Base-by-base conservation (phyloP, 2,329 filamentous ascomycete species). In the Lithohypha guttulata region DNA sequence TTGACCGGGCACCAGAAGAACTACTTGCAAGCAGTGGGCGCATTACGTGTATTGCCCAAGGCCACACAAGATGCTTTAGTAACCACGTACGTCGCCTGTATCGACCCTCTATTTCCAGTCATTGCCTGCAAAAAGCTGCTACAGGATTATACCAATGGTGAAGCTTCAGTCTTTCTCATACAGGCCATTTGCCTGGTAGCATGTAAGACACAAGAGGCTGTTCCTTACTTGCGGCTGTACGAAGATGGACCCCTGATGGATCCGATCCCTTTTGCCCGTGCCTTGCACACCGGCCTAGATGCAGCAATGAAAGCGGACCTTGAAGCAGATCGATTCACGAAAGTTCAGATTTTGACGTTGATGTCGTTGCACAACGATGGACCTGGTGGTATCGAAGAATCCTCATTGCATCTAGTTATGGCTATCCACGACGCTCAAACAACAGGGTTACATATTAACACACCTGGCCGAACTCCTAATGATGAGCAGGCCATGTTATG, bases 301-400 rank as follows among this genome's bases (percentile, higher is more conserved):
- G 51, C 53, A 15, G 59, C 59, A 3, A 59, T 63, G 55, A 54
- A 61, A 36, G 54, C 57, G 19, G 55, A 55, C 13, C 41, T 62
- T 14, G 60, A 63, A 39, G 33, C 53, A 4, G 58, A 62, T 39
- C 48, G 60, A 17, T 45, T 60, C 21, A 59, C 55, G 11, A 54
- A 59, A 14, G 61, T 63, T 19, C 59, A 58, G 31, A 51, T 57
- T 10, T 43, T 62, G 27, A 57, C 60, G 4, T 44, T 63, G 30
- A 60, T 63, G 55, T 61, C 60, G 25, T 43, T 63, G 15, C 60
- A 63, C 40, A 60, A 55, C 30, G 60, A 63, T 39, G 60, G 60
- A 3, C 54, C 59, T 21, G 59, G 61, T 42, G 60, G 60, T 10
- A 56, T 57, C 4, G 60, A 63, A 38, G 50, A 59, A 4, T 60